These are phyloP conservation scores for Centaurea solstitialis DNA, from an alignment of 129 eudicot genomes.

Conservation along the genomic window DNA sequence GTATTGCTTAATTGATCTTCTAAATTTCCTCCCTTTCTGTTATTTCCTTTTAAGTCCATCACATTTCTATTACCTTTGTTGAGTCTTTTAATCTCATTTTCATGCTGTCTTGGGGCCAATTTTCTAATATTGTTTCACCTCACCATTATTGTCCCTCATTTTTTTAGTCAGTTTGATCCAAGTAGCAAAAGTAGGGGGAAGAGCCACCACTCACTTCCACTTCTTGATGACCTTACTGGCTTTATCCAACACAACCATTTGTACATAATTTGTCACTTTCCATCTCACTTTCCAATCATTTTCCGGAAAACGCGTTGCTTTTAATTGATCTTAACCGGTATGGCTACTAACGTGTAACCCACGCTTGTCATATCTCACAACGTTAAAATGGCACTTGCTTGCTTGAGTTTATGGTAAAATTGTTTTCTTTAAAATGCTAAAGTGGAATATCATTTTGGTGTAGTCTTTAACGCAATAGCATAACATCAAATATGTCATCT, in stretches of 20 bases:
- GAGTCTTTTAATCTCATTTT: not conserved
- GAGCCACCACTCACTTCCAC: not conserved
- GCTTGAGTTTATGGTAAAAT: not conserved
- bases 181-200: not conserved
- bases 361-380: not conserved
- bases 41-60: not conserved
- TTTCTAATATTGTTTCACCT: not conserved
- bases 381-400: not conserved
- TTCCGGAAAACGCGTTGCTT: not conserved
- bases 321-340: not conserved
- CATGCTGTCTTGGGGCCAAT: not conserved
- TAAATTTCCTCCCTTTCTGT: not conserved
- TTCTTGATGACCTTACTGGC: not conserved
- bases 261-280: not conserved
- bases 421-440: not conserved
- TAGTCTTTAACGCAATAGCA: not conserved
- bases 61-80: not conserved
- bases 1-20: not conserved
- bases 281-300: not conserved
- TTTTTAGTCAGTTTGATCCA: not conserved
- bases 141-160: not conserved
- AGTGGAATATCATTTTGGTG: not conserved
- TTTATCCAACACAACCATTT: not conserved
- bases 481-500: not conserved
- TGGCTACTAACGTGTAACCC: not conserved